phyloP scores from a whole-genome alignment of 768 basidiomycete species.

The Macrolepiota fuliginosa region DNA sequence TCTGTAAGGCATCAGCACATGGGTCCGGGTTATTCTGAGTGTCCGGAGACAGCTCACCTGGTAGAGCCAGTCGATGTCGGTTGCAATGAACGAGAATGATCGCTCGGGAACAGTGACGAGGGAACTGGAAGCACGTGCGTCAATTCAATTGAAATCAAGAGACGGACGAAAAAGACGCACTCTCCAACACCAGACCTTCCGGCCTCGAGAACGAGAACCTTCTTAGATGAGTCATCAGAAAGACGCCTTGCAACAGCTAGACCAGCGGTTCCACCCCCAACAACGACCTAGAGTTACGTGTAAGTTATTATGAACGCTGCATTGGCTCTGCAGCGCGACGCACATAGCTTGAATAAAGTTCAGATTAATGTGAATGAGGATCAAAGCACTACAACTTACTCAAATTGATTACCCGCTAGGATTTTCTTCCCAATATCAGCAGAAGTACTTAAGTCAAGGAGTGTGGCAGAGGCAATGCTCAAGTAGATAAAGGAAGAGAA shows the following conservation, averaged over 20 bases:
- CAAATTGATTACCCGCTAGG: slow-evolving; percentile 18
- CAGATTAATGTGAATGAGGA: background rate
- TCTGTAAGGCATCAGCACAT: slow-evolving; percentile 20
- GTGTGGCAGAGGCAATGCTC: slow-evolving; percentile 15
- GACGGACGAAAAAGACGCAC: slow-evolving; percentile 22
- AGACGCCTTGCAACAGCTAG: slow-evolving; percentile 35
- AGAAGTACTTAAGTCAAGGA: slow-evolving; percentile 20
- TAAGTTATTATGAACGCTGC: background rate
- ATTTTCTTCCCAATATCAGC: slow-evolving; percentile 16
- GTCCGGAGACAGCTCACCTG: background rate
- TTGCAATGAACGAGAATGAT: slow-evolving; percentile 38
- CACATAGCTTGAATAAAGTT: slow-evolving; percentile 5
- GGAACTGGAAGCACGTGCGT: slow-evolving; percentile 49
- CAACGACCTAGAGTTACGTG: slow-evolving; percentile 25
- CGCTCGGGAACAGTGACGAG: slow-evolving; percentile 17
- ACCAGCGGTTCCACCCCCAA: slow-evolving; percentile 36
- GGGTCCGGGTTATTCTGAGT: slow-evolving; percentile 14
- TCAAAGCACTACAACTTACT: slow-evolving; percentile 15
- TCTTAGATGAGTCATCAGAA: slow-evolving; percentile 29
- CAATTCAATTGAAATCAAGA: slow-evolving; percentile 29
- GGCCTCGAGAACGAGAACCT: slow-evolving; percentile 39
- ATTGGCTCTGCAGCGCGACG: background rate
- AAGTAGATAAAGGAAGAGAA: slow-evolving; percentile 12
- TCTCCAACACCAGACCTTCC: slow-evolving; percentile 44
- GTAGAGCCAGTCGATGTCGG: slow-evolving; percentile 57